A percentile compares a stretch with the other conserved stretches of the same genome.
phyloP scores from a whole-genome alignment of 768 basidiomycete genomes.

The Trametes gibbosa region DNA sequence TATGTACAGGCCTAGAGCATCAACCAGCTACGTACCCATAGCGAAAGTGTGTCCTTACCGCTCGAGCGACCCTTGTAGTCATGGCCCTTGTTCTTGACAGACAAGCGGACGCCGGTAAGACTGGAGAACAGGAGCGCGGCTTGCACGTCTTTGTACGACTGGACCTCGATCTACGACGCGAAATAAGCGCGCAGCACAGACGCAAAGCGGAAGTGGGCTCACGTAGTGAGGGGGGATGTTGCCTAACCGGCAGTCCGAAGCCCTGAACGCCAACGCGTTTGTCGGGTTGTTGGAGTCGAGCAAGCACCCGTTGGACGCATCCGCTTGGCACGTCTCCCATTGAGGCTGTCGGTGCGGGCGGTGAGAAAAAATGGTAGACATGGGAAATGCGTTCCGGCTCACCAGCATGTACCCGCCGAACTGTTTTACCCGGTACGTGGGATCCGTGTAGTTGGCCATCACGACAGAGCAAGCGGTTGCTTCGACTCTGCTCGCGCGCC shows the following conservation, averaged over 20 bases:
- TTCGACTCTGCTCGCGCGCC: conserved; percentile 17
- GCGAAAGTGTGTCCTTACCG: conserved; percentile 24
- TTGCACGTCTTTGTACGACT: conserved; percentile 21
- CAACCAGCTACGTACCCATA: conserved; percentile 24
- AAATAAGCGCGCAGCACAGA: background rate
- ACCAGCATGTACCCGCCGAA: conserved; percentile 34
- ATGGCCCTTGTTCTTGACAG: conserved; percentile 35
- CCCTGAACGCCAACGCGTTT: conserved; percentile 19
- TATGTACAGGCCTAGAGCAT: background rate
- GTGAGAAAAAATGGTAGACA: background rate
- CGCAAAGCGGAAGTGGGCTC: background rate
- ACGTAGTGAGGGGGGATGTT: conserved; percentile 30
- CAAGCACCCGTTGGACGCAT: conserved; percentile 41
- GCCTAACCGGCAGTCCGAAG: conserved; percentile 25
- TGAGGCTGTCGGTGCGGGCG: conserved; percentile 33
- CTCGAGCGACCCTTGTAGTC: conserved; percentile 34
- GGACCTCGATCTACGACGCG: conserved; percentile 27
- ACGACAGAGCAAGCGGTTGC: conserved; percentile 27
- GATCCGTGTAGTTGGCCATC: conserved; percentile 29
- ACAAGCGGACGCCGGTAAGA: conserved; percentile 24
- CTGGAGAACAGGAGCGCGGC: conserved; percentile 28
- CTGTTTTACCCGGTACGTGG: conserved; percentile 24
- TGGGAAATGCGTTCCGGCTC: background rate
- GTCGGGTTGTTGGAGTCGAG: conserved; percentile 37
- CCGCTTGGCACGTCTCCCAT: conserved; percentile 55